Conservation (phyloP, 176 grass and related monocot genomes). For the Stipa capillata region DNA sequence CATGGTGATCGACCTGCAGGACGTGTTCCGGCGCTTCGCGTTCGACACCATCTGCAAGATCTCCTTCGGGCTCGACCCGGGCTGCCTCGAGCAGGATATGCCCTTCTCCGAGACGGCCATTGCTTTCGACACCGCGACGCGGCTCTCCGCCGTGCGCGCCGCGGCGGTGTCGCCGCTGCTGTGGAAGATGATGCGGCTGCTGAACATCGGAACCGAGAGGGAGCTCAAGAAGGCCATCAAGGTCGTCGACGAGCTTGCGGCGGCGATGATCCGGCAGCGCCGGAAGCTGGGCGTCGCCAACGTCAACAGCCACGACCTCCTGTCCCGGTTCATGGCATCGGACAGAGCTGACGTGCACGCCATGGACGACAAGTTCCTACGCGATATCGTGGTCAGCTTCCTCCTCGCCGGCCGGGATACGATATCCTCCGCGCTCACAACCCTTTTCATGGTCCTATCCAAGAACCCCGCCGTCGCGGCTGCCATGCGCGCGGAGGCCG, state of each 20-base stretch:
- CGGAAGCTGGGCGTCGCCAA: neutral
- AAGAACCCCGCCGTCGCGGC: neutral
- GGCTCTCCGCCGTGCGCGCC: slow-evolving; percentile 27
- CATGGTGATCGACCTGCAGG: slow-evolving; percentile 37
- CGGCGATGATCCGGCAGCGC: slow-evolving; percentile 22
- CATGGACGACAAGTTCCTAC: slow-evolving; percentile 28
- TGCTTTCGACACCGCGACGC: slow-evolving; percentile 42
- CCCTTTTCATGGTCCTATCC: slow-evolving; percentile 33
- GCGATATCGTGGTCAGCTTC: slow-evolving; percentile 57
- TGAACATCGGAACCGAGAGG: slow-evolving; percentile 52
- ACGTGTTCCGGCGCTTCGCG: slow-evolving; percentile 37
- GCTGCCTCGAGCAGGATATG: neutral
- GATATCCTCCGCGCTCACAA: slow-evolving; percentile 41
- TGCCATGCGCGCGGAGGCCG: neutral
- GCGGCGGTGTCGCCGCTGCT: slow-evolving; percentile 12
- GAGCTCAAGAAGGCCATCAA: slow-evolving; percentile 37
- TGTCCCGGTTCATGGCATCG: slow-evolving; percentile 39
- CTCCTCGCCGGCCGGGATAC: slow-evolving; percentile 55
- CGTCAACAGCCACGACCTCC: slow-evolving; percentile 8
- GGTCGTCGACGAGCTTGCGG: slow-evolving; percentile 37
- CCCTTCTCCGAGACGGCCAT: slow-evolving; percentile 4
- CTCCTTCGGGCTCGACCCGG: slow-evolving; percentile 22
- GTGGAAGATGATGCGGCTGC: slow-evolving; percentile 49
- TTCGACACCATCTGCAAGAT: slow-evolving; percentile 42
- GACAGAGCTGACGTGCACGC: slow-evolving; percentile 4